Evolutionary conservation across 352 stramenopile genomes (phyloP).

Genomic region (Globisporangium viniferum): DNA sequence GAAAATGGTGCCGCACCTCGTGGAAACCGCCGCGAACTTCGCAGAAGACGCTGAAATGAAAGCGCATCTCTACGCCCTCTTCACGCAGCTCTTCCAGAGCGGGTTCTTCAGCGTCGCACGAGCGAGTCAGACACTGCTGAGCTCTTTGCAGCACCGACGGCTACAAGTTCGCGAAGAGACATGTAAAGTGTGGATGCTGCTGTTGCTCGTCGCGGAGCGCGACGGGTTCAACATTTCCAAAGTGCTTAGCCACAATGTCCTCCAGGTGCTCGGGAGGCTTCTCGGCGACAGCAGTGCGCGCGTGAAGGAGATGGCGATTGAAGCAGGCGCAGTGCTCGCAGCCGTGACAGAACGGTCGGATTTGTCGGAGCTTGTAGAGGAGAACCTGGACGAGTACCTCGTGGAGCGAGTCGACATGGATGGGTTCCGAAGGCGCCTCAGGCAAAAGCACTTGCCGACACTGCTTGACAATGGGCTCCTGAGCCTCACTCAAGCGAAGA

Average conservation of each 20-base stretch:
- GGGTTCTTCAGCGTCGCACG: slow-evolving; percentile 18
- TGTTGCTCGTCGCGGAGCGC: slow-evolving; percentile 32
- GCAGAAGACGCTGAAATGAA: slow-evolving; percentile 52
- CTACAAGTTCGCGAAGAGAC: slow-evolving; percentile 63
- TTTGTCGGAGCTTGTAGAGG: slow-evolving; percentile 43
- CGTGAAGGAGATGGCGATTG: slow-evolving; percentile 44
- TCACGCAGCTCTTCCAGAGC: slow-evolving; percentile 34
- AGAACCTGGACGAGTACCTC: slow-evolving; percentile 45
- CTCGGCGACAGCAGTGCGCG: slow-evolving; percentile 44
- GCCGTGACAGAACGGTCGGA: slow-evolving; percentile 27
- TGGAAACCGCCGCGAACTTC: slow-evolving; percentile 58
- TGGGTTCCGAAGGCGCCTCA: slow-evolving; percentile 32
- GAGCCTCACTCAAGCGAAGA: slow-evolving; percentile 7
- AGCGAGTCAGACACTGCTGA: slow-evolving; percentile 29
- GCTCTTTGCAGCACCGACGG: slow-evolving; percentile 41
- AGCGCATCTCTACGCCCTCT: slow-evolving; percentile 27
- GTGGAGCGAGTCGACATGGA: slow-evolving; percentile 52
- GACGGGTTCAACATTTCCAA: slow-evolving; percentile 17
- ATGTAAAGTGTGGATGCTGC: slow-evolving; percentile 51
- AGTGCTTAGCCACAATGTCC: slow-evolving; percentile 15
- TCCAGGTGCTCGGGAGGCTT: slow-evolving; percentile 40
- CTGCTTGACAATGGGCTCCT: slow-evolving; percentile 39
- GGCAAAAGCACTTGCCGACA: slow-evolving; percentile 30
- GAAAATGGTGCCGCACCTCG: slow-evolving; percentile 42
- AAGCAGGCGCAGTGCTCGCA: slow-evolving; percentile 37